Conservation (phyloP, 2,329 filamentous ascomycete species). For the Penicillium glabrum region DNA sequence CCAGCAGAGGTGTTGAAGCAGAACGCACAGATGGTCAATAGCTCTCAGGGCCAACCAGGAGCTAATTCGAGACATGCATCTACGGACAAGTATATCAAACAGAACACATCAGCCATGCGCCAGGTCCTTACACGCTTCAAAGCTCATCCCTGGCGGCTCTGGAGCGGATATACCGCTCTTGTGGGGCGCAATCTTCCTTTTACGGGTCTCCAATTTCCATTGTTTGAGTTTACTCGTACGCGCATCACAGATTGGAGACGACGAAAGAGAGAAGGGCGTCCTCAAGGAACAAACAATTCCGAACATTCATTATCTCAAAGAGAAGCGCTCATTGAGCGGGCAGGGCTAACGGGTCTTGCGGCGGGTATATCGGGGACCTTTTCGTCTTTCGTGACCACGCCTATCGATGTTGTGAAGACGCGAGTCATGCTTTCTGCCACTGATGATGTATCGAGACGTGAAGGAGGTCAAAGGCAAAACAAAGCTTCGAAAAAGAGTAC, state of each 20-base stretch:
- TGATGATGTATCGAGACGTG: constrained; percentile 2
- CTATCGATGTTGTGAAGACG: constrained; percentile 87
- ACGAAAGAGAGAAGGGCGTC: constrained; percentile 26
- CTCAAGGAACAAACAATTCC: not conserved
- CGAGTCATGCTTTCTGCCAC: constrained; percentile 75
- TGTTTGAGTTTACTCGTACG: constrained; percentile 72
- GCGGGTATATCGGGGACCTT: constrained; percentile 73
- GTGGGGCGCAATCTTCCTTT: constrained; percentile 82
- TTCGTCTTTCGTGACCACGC: constrained; percentile 80
- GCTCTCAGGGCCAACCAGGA: constrained; percentile 1
- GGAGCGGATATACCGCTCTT: constrained; percentile 76
- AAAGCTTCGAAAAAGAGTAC: constrained; percentile 39
- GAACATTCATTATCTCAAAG: constrained; percentile 7
- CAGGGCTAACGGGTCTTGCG: constrained; percentile 68
- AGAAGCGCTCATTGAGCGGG: constrained; percentile 61
- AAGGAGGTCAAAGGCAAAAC: not conserved
- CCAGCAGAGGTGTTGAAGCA: constrained; percentile 91
- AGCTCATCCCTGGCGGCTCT: constrained; percentile 56
- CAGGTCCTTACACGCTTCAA: constrained; percentile 59
- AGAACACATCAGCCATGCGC: constrained; percentile 50
- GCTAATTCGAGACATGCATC: constrained; percentile 12
- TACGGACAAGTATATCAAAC: not conserved
- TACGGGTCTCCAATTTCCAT: constrained; percentile 83
- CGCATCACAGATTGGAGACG: constrained; percentile 49
- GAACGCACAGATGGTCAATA: constrained; percentile 79